Conservation (phyloP, 179 eudicot genomes). For the Beta macrorhiza region DNA sequence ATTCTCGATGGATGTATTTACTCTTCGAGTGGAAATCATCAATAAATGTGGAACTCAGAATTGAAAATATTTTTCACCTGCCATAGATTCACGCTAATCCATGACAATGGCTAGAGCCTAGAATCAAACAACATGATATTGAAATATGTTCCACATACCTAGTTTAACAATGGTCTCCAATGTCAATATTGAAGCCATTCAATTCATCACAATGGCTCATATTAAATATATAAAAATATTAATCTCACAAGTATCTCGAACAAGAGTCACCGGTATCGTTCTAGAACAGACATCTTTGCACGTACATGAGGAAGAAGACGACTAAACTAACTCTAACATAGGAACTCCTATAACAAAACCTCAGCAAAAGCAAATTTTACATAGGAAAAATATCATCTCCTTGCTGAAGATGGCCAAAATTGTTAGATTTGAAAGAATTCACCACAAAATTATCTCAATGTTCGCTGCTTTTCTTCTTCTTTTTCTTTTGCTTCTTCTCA, state of each 20-base stretch:
- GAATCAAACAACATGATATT: too few relatives aligned
- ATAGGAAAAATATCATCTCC: constrained; percentile 2
- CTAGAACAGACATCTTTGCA: background rate
- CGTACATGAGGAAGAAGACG: background rate
- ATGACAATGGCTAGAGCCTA: too few relatives aligned
- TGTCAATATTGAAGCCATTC: background rate
- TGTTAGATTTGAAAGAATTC: constrained; percentile 18
- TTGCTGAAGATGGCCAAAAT: constrained; percentile 25
- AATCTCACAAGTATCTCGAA: background rate
- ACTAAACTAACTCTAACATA: constrained; percentile 1
- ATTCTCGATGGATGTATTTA: too few relatives aligned
- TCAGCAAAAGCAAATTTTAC: constrained; percentile 7
- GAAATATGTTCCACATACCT: too few relatives aligned
- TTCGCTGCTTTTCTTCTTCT: constrained; percentile 58
- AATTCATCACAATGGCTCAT: background rate
- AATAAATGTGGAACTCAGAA: too few relatives aligned
- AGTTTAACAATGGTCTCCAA: too few relatives aligned
- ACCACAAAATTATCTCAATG: constrained; percentile 27
- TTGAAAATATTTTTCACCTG: too few relatives aligned
- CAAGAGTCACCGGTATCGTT: background rate
- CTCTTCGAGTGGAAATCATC: too few relatives aligned
- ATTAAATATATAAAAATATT: background rate
- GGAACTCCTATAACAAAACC: constrained; percentile 5
- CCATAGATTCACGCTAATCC: too few relatives aligned
- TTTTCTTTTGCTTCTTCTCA: constrained; percentile 60